Percentiles rank a stretch among this genome's conserved stretches.
Evolutionary conservation across 805 yeast species (phyloP).

Genomic region (Candida pseudofarinosa): DNA sequence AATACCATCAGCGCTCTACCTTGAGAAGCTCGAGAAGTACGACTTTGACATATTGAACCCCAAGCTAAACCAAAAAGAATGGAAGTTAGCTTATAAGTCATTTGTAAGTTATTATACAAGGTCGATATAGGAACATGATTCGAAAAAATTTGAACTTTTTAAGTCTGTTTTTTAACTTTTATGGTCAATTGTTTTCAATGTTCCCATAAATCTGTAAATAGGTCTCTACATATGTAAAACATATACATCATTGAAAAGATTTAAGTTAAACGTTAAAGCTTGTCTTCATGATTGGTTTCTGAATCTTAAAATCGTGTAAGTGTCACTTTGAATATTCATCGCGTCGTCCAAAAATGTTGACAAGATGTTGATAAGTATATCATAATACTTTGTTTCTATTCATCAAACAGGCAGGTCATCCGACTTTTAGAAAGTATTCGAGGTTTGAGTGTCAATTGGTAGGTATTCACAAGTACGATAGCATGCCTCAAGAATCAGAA

Average conservation of each 20-base stretch:
- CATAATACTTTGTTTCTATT: background rate
- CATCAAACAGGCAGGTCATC: background rate
- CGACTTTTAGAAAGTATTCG: too few relatives aligned
- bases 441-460: too few relatives aligned
- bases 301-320: background rate
- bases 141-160: background rate
- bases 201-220: background rate
- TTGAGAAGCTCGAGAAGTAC: conserved; percentile 53
- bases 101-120: conserved; percentile 45
- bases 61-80: conserved; percentile 47
- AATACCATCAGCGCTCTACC: conserved; percentile 60
- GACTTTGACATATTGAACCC: conserved; percentile 60
- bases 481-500: background rate
- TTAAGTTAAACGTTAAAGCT: too few relatives aligned
- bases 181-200: background rate
- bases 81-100: conserved; percentile 63
- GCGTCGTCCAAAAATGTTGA: background rate
- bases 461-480: too few relatives aligned
- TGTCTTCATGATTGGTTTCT: too few relatives aligned
- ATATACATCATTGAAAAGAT: too few relatives aligned
- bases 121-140: conserved; percentile 20
- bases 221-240: too few relatives aligned
- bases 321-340: background rate
- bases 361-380: background rate
- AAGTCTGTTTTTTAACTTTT: too few relatives aligned